A percentile compares a stretch with the other conserved stretches of the same genome.
Conservation (phyloP, 345 rosid genomes). For the Sisymbrium altissimum region DNA sequence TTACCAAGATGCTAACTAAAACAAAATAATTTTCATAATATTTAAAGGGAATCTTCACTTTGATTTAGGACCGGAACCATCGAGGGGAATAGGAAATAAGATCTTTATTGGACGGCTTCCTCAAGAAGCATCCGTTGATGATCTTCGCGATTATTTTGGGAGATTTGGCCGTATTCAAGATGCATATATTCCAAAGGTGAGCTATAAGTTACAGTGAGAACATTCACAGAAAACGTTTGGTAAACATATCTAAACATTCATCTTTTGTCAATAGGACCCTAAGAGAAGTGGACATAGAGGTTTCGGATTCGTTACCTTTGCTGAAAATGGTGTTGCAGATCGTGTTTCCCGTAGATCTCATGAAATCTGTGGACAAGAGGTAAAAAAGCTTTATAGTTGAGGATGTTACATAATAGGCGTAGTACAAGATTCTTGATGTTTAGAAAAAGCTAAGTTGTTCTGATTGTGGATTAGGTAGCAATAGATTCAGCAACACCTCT, state of each 20-base stretch:
- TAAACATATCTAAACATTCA: background rate
- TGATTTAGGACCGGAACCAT: slow-evolving; percentile 55
- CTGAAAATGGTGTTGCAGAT: slow-evolving; percentile 93
- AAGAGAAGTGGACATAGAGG: slow-evolving; percentile 97
- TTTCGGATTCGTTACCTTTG: slow-evolving; percentile 92
- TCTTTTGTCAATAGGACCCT: slow-evolving; percentile 57
- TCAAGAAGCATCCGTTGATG: slow-evolving; percentile 86
- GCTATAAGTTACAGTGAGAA: background rate
- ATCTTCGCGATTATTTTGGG: slow-evolving; percentile 80
- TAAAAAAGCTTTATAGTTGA: slow-evolving; percentile 20
- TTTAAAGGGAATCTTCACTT: slow-evolving; percentile 16
- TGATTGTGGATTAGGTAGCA: slow-evolving; percentile 59
- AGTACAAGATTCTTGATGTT: background rate
- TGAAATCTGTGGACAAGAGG: slow-evolving; percentile 98
- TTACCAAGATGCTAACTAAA: background rate
- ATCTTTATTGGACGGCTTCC: slow-evolving; percentile 98
- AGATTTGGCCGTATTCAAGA: slow-evolving; percentile 92
- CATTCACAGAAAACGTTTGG: background rate
- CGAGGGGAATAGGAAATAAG: slow-evolving; percentile 82
- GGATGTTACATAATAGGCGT: background rate
- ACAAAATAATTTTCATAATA: background rate
- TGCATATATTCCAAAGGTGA: slow-evolving; percentile 83
- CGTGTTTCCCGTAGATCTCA: slow-evolving; percentile 89
- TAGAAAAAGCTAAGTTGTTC: background rate
- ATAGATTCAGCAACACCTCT: slow-evolving; percentile 96